These are phyloP conservation scores for Globisporangium nunn DNA, from an alignment of 352 stramenopile genomes.

Conservation along the genomic window DNA sequence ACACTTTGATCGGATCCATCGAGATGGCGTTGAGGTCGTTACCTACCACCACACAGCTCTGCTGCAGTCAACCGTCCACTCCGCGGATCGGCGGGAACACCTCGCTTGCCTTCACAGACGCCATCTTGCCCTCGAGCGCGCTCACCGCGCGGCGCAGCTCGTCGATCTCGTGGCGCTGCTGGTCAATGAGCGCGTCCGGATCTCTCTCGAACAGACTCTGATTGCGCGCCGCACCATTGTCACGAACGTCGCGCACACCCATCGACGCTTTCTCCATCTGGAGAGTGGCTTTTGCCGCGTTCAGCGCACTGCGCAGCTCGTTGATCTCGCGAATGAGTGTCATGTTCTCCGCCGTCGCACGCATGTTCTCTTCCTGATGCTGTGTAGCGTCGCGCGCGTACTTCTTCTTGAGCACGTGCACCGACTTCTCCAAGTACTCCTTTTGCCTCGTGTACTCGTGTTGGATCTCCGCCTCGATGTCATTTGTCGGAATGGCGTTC, in stretches of 20 bases:
- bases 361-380: constrained; percentile 59
- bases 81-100: constrained; percentile 40
- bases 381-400: constrained; percentile 64
- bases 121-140: constrained; percentile 62
- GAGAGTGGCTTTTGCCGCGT: constrained; percentile 63
- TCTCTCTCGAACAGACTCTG: constrained; percentile 23
- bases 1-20: no score
- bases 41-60: no score
- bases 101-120: constrained; percentile 7
- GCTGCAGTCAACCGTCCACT: constrained; percentile 21
- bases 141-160: constrained; percentile 75
- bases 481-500: constrained; percentile 26
- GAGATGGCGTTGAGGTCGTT: no score
- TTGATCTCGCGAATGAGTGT: constrained; percentile 92
- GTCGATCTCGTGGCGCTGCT: constrained; percentile 60
- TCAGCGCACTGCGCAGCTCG: constrained; percentile 73
- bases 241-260: neutral
- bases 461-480: constrained; percentile 67
- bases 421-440: constrained; percentile 90
- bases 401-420: constrained; percentile 87
- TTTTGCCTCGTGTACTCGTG: constrained; percentile 88
- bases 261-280: constrained; percentile 62
- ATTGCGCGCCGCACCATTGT: constrained; percentile 7
- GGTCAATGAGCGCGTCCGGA: constrained; percentile 42
- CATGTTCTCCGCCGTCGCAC: constrained; percentile 80